Percentiles rank a stretch among this genome's conserved stretches.
Conservation (phyloP, 768 basidiomycete species). For the Lentinula sp. region DNA sequence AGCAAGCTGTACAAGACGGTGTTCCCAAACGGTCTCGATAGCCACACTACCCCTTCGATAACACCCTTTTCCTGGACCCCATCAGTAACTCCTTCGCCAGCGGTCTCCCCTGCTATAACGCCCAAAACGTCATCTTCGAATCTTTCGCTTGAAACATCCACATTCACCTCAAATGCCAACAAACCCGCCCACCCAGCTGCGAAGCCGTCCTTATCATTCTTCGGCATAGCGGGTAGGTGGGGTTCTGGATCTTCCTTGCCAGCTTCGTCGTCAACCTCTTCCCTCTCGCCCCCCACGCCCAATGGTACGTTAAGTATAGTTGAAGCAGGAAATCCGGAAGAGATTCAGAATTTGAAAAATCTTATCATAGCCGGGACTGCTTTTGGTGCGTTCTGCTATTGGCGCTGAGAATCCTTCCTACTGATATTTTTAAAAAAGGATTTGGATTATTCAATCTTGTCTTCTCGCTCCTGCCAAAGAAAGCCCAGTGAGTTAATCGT, state of each 20-base stretch:
- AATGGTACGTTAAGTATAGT: constrained; percentile 15
- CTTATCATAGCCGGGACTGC: constrained; percentile 71
- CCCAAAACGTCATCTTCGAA: constrained; percentile 14
- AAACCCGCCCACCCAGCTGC: constrained; percentile 14
- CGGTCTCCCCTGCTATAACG: constrained; percentile 10
- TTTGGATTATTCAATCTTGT: constrained; percentile 77
- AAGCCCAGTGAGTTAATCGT: constrained; percentile 45
- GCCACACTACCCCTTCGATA: constrained; percentile 30
- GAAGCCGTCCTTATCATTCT: constrained; percentile 1
- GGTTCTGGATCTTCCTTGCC: constrained; percentile 15
- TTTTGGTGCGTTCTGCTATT: constrained; percentile 44
- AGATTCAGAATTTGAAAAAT: constrained; percentile 46
- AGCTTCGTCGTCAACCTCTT: constrained; percentile 28
- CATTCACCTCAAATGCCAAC: constrained; percentile 1
- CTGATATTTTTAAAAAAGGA: constrained; percentile 18
- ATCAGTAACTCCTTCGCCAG: constrained; percentile 10
- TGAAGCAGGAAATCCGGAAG: constrained; percentile 15
- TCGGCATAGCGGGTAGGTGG: constrained; percentile 21
- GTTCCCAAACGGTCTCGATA: constrained; percentile 56
- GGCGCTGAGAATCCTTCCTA: not conserved
- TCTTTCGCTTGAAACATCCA: constrained; percentile 7
- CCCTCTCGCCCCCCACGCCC: constrained; percentile 13
- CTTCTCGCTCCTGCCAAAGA: constrained; percentile 69
- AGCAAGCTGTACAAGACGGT: constrained; percentile 63
- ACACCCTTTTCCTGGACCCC: constrained; percentile 28